Base-by-base conservation (phyloP, 2,329 filamentous ascomycete genomes). In the Colletotrichum siamense region DNA sequence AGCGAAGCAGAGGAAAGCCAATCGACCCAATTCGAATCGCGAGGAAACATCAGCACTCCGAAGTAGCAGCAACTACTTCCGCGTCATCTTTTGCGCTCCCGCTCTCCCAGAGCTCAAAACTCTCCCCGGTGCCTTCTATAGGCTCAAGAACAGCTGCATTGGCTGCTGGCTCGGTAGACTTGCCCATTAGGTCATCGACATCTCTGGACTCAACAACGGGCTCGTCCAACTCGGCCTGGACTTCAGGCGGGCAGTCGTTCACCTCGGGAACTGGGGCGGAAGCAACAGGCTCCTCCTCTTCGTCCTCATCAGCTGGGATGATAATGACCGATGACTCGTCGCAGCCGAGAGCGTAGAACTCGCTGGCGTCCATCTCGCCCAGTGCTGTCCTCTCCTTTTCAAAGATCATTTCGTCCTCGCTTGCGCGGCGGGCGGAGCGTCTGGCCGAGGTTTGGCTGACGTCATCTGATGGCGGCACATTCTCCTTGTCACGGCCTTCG, bases 401-500 rank as follows among this genome's bases (percentile, higher is more conserved):
- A 28, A 94, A 87, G 22, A 91, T 82, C 88, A 93, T 93, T 74
- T 89, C 87, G 66, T 92, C 90, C 26, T 81, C 81, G 15, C 81
- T 78, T 26, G 79, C 78, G 10, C 82, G 79, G n/a, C 85, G 82
- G 28, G 83, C 78, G n/a, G 82, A 79, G 1, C 83, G 82, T 3
- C 84, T 81, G 26, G 80, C 79, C 18, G 86, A 86, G 0, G 91
- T 92, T 81, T 94, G 90, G 32, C 91, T 92, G 52, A 94, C 84
- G 62, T 94, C 92, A 71, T 91, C 91, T 4, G 86, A 83, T 3
- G 96, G 96, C 6, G 96, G 95, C 22, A 98, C 92, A 82, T 99
- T 99, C 87, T 99, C 96, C 88, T 99, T 99, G 81, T 95, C 95
- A 36, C 92, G 89, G 62, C 91, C 90, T 79, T 95, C 91, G 36